A percentile compares a stretch with the other conserved stretches of the same genome.
These are phyloP conservation scores for Chaetomium sp. DNA, from an alignment of 2,329 filamentous ascomycete genomes.

Conservation along the genomic window DNA sequence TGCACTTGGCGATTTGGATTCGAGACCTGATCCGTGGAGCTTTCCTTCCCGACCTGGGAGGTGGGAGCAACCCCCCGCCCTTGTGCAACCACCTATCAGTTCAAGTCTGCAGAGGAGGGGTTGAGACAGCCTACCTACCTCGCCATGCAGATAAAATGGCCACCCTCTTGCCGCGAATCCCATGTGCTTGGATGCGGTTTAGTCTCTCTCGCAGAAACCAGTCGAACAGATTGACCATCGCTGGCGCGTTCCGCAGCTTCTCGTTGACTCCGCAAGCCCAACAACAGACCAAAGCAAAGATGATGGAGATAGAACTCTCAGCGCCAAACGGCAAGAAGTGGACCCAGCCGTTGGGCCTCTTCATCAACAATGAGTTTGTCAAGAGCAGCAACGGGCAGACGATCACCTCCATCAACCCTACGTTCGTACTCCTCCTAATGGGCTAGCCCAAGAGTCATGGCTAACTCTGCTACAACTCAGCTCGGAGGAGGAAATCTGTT, in stretches of 20 bases:
- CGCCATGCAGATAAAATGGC: constrained; percentile 30
- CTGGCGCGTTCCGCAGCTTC: constrained; percentile 23
- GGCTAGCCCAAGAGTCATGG: background rate
- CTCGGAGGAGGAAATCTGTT: constrained; percentile 66
- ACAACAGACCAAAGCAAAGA: constrained; percentile 18
- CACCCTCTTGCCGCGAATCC: constrained; percentile 16
- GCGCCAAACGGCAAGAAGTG: constrained; percentile 77
- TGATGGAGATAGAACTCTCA: constrained; percentile 59
- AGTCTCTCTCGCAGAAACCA: background rate
- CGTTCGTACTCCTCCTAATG: constrained; percentile 48
- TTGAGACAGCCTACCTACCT: too few species aligned
- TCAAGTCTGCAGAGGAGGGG: constrained; percentile 24
- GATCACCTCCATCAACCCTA: constrained; percentile 69
- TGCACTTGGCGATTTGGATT: background rate
- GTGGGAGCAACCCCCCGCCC: background rate
- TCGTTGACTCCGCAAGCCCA: constrained; percentile 20
- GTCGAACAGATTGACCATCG: background rate
- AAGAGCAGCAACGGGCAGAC: constrained; percentile 65
- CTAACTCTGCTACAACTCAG: constrained; percentile 33
- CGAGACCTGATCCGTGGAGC: background rate
- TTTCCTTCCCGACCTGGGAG: background rate
- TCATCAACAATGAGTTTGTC: constrained; percentile 82
- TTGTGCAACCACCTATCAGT: constrained; percentile 24
- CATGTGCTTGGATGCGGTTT: constrained; percentile 10
- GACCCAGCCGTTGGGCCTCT: constrained; percentile 73